A percentile compares a stretch with the other conserved stretches of the same genome.
These are phyloP conservation scores for Hevea brasiliensis DNA, from an alignment of 345 rosid species.

Conservation along the genomic window DNA sequence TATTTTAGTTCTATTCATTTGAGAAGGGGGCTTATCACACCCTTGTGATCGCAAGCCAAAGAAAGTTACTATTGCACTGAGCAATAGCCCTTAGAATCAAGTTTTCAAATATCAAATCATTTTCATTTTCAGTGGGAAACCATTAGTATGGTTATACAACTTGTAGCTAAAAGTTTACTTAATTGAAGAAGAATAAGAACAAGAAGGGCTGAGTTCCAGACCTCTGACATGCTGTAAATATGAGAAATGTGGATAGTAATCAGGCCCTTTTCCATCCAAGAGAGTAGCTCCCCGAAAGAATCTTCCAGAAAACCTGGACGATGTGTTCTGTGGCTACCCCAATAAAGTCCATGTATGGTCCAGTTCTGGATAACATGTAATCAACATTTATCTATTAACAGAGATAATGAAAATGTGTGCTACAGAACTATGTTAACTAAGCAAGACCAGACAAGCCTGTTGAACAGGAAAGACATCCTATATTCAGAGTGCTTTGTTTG, in stretches of 20 bases:
- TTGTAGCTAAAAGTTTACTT: background rate
- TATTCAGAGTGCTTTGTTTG: background rate
- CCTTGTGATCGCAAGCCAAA: background rate
- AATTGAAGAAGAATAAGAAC: background rate
- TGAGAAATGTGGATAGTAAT: constrained; percentile 75
- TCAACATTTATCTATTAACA: constrained; percentile 2
- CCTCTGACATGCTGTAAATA: constrained; percentile 68
- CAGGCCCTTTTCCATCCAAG: constrained; percentile 69
- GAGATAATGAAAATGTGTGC: background rate
- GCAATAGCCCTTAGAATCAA: background rate
- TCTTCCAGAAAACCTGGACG: constrained; percentile 63
- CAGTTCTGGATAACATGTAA: constrained; percentile 67
- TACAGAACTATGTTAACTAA: background rate
- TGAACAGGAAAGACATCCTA: background rate
- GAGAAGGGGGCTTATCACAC: too few species aligned
- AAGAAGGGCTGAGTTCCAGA: constrained; percentile 25
- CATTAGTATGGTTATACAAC: background rate
- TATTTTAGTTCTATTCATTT: too few species aligned
- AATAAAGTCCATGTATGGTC: constrained; percentile 94
- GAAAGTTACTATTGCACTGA: background rate
- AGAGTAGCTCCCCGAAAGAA: constrained; percentile 70
- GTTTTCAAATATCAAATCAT: background rate
- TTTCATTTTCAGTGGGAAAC: background rate
- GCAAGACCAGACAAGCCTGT: background rate
- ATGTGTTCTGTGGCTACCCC: constrained; percentile 82